A percentile compares a stretch with the other conserved stretches of the same genome.
phyloP scores from a whole-genome alignment of 345 rosid species.

The Linum lewisii region DNA sequence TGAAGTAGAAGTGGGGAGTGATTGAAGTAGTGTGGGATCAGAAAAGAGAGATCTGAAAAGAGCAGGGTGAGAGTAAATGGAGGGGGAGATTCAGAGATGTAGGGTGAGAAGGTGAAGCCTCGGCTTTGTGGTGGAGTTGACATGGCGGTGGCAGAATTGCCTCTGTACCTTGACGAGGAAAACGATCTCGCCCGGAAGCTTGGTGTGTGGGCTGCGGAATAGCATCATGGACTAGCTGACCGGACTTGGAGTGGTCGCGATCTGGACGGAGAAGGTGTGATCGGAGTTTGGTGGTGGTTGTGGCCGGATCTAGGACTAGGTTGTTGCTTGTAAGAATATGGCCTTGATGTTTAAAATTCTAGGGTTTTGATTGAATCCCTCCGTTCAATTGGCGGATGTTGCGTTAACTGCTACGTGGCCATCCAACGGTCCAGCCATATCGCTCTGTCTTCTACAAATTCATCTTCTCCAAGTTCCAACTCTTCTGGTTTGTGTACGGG shows the following conservation, averaged over 20 bases:
- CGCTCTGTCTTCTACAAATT: slow-evolving; percentile 27
- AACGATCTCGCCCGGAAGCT: slow-evolving; percentile 8
- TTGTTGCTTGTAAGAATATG: slow-evolving; percentile 16
- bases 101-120: too few relatives aligned
- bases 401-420: slow-evolving; percentile 69
- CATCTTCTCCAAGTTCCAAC: slow-evolving; percentile 11
- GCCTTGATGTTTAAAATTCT: slow-evolving; percentile 37
- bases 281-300: slow-evolving; percentile 24
- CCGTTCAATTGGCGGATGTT: slow-evolving; percentile 29
- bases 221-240: slow-evolving; percentile 54
- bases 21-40: not conserved
- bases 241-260: slow-evolving; percentile 39
- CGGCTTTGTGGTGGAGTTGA: too few relatives aligned
- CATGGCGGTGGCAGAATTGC: too few relatives aligned
- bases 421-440: slow-evolving; percentile 82
- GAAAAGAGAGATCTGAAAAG: not conserved
- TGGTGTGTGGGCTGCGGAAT: slow-evolving; percentile 15
- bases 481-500: slow-evolving; percentile 44
- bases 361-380: slow-evolving; percentile 41
- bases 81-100: not conserved
- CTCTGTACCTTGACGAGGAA: not conserved
- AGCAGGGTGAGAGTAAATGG: not conserved
- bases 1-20: not conserved
- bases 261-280: slow-evolving; percentile 61
- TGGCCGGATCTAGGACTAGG: too few relatives aligned